Evolutionary conservation across 2,329 filamentous ascomycete genomes (phyloP), one percentile per base, ranked within the genome.

Genomic region (Ophiobolus disseminans): DNA sequence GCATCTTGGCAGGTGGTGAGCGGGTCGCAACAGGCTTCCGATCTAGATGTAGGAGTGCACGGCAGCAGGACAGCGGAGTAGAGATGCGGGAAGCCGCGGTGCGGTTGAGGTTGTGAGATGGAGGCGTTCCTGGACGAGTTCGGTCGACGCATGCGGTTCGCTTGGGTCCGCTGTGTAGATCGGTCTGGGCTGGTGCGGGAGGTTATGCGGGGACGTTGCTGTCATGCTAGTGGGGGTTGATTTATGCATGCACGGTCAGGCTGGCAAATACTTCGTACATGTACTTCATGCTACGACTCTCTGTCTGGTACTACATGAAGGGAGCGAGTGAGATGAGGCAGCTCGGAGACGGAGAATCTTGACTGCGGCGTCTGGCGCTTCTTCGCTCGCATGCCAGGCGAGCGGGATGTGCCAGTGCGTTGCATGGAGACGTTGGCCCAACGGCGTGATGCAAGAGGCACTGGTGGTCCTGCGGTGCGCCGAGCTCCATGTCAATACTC

Each of bases 1-100:
- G 76, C 75, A 78, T 78, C 40, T 54, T 60, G 57, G 53, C 50
- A 17, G 47, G 32, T 43, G 38, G 23, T 48, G 40, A 43, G 34
- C 35, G 28, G 46, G 16, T 31, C 23, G 48, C 38, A 35, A 43
- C 32, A 16, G 45, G 30, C 40, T 39, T 36, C 40, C 14, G 26
- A 43, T 31, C 16, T 34, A 44, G 40, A 30, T 36, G 8, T 28
- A 14, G n/a, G 23, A 25, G 45, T 40, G 38, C 45, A 51, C 36
- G 31, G 41, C 40, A 48, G 48, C 39, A 45, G 41, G 28, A 50
- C 47, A 48, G 48, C 40, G 52, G 49, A 45, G 52, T n/a, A 34
- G 40, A 31, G 51, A 48, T 39, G 50, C 16, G 34, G 16, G 48
- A 42, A 41, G 26, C 40, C 41, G 49, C 25, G 30, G 45, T 46